Base-by-base conservation (phyloP, 2,329 filamentous ascomycete genomes). In the Davidsoniella eucalypti region DNA sequence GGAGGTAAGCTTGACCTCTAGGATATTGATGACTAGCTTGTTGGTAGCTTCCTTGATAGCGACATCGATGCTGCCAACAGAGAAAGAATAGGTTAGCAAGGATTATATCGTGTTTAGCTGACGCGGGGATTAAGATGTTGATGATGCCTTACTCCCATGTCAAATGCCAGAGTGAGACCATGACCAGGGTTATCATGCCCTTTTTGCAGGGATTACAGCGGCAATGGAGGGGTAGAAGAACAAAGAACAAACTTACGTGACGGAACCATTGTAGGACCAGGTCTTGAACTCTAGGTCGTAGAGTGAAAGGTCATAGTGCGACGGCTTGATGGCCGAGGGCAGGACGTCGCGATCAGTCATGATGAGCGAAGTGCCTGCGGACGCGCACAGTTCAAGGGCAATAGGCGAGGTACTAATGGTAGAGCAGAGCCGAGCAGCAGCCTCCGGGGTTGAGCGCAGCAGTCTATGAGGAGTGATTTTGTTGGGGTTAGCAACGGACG, bases 301-400 rank as follows among this genome's bases (percentile, higher is more conserved):
- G 58, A 98, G 75, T 51, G 82, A 86, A 56, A 98, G 72, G 60
- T 77, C 71, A 68, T 98, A 98, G 69, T 96, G 87, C 55, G 72
- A 69, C 2, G 92, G 87, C 68, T 87, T 90, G 62, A 90, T 78
- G 57, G 65, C 66, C 58, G 70, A 69, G 44, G 78, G 76, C 54
- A 82, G 72, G 56, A 78, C 70, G 54, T 82, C 76, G 61, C 78
- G 70, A 63, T 80, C 76, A 47, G 68, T 64, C 70, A 78, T 78
- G 58, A 56, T 61, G 53, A 54, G 50, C 38, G 58, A 54, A 47
- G 54, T 53, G 50, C 55, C 57, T 26, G 47, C 36, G 21, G 38
- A 40, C 23, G 38, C 33, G 25, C 41, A 47, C 50, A 57, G 53
- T 53, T 56, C 56, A 14, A 59, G 41, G 7, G 57, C 56, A 52